Evolutionary conservation across 371 early-diverging fungal genomes (phyloP), one percentile per base, ranked within the genome.

Genomic region (Rhizomucor miehei): DNA sequence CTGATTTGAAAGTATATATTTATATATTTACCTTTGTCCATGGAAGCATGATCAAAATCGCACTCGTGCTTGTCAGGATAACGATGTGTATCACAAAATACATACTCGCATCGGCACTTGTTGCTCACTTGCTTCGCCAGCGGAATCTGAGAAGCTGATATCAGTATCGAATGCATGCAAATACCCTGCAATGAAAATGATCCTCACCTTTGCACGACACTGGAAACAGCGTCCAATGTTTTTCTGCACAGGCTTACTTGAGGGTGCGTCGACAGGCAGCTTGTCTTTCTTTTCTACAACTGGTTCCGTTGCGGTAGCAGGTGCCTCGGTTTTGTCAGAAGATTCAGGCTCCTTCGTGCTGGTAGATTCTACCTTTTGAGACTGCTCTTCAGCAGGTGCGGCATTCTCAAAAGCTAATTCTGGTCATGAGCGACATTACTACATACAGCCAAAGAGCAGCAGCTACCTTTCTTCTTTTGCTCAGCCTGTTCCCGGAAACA

Each of bases 111-210:
- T 41, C 88, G 80, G 65, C 91, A 91, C 65, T 84, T 88, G 77
- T 90, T 90, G 46, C 82, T 87, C 20, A 85, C 71, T 69, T 91
- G 91, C 69, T 91, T 91, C 51, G 88, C 85, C n/a, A 90, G 76
- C 45, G 88, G 89, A 48, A 91, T 81, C 80, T 83, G 54, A 34
- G 16, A 36, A 6, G 14, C 21, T 52, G 44, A 29, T 29, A 29
- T 29, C 29, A 29, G 29, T 8, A 29, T 29, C 29, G 29, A 29
- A 44, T 1, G 25, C 17, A 39, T 13, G 47, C 10, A 44, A 34
- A 52, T 23, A 45, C 6, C 3, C 41, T 14, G 3, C 11, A 52
- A 44, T 0, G 35, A 43, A 36, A 34, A 21, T 19, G 25, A 21
- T 36, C n/a, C 35, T 58, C 74, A 84, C 86, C 74, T 87, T 89